Percentiles rank a stretch among this genome's conserved stretches.
These are phyloP conservation scores for Aureobasidium sp. DNA, from an alignment of 2,329 filamentous ascomycete genomes.

Conservation along the genomic window DNA sequence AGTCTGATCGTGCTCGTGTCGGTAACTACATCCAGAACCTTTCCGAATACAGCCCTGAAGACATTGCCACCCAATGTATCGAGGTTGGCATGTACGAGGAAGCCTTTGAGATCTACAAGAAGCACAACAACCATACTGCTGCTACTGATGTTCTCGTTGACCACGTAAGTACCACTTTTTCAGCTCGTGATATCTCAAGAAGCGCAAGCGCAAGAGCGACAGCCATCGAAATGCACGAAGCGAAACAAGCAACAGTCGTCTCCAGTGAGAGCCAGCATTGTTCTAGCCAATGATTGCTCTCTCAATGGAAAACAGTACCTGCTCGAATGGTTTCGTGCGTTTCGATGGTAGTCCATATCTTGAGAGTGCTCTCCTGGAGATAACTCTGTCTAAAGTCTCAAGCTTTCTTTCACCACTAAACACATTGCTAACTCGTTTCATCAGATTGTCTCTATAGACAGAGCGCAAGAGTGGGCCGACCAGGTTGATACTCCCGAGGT, in stretches of 20 bases:
- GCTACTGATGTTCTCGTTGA: conserved; percentile 91
- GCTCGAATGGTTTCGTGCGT: not conserved
- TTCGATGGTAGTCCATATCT: not conserved
- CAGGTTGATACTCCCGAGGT: conserved; percentile 89
- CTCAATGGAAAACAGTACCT: not conserved
- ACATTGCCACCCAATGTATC: conserved; percentile 88
- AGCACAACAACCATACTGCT: conserved; percentile 78
- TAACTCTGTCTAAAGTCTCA: too few relatives aligned
- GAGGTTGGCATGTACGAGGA: conserved; percentile 93
- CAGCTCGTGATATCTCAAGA: not conserved
- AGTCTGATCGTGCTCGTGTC: conserved; percentile 88
- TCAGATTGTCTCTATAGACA: conserved; percentile 76
- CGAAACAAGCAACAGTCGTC: too few relatives aligned
- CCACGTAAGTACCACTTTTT: conserved; percentile 51
- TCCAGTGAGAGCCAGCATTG: not conserved
- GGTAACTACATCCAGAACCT: conserved; percentile 95
- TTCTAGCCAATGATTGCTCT: not conserved
- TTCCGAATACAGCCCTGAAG: conserved; percentile 79
- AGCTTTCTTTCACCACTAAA: not conserved
- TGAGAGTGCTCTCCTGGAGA: not conserved
- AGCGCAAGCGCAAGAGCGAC: not conserved
- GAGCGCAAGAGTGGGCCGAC: conserved; percentile 91
- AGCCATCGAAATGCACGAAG: not conserved
- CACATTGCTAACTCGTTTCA: not conserved
- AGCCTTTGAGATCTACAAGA: conserved; percentile 98